These are phyloP conservation scores for Geotrichum reessii DNA, from an alignment of 1,139 yeast genomes.

Conservation along the genomic window DNA sequence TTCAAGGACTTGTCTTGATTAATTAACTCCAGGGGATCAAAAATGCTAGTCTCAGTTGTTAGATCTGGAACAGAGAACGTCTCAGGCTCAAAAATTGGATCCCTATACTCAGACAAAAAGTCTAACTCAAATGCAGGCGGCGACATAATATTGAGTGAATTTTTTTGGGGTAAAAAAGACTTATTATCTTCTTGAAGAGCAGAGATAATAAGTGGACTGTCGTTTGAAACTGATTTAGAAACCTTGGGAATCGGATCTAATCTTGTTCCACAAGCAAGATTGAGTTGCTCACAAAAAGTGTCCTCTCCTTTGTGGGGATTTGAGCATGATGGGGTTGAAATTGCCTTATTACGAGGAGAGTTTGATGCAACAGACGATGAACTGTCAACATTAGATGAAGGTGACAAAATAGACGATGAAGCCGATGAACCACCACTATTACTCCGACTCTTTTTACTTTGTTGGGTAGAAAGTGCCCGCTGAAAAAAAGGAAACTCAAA, in stretches of 20 bases:
- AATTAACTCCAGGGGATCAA: conserved; percentile 49
- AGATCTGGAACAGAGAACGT: conserved; percentile 35
- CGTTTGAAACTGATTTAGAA: conserved; percentile 11
- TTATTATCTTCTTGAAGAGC: conserved; percentile 18
- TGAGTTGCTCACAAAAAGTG: conserved; percentile 69
- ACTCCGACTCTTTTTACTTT: background rate
- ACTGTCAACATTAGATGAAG: conserved; percentile 4
- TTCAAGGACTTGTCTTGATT: background rate
- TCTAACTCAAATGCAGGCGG: conserved; percentile 32
- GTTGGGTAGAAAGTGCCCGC: background rate
- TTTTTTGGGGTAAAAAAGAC: background rate
- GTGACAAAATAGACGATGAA: conserved; percentile 5
- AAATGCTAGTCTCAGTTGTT: conserved; percentile 58
- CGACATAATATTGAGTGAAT: conserved; percentile 18
- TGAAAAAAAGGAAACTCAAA: conserved; percentile 42
- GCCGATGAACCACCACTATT: conserved; percentile 5
- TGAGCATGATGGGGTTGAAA: background rate
- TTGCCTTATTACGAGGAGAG: background rate
- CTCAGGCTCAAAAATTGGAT: conserved; percentile 33
- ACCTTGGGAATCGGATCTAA: conserved; percentile 55
- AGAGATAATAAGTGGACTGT: conserved; percentile 22
- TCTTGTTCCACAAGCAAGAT: conserved; percentile 73
- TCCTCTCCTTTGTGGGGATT: conserved; percentile 25
- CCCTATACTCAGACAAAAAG: conserved; percentile 34
- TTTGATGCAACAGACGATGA: conserved; percentile 5